These are phyloP conservation scores for Phaeosphaeria sp. DNA, from an alignment of 2,329 filamentous ascomycete genomes.

Conservation along the genomic window DNA sequence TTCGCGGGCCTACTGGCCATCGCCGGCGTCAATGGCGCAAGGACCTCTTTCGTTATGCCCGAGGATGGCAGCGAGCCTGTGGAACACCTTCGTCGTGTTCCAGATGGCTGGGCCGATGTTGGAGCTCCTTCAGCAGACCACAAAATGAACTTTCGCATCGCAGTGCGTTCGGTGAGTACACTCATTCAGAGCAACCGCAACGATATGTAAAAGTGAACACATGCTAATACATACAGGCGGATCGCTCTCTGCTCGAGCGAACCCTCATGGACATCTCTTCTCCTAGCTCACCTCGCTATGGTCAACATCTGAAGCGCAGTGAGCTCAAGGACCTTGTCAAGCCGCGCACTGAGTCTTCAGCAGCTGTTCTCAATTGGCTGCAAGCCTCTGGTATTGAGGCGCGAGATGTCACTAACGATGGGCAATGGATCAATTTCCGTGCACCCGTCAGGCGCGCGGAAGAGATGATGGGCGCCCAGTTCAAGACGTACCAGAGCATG, in stretches of 20 bases:
- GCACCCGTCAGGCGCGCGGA: constrained; percentile 61
- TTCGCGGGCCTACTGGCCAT: constrained; percentile 43
- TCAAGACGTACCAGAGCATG: constrained; percentile 62
- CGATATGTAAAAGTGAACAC: neutral
- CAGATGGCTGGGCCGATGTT: constrained; percentile 46
- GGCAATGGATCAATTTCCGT: constrained; percentile 68
- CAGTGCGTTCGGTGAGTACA: constrained; percentile 44
- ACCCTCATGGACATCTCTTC: constrained; percentile 67
- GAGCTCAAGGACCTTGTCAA: constrained; percentile 63
- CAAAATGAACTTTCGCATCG: constrained; percentile 49
- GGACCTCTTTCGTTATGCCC: constrained; percentile 24
- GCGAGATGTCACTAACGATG: constrained; percentile 56
- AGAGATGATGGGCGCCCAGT: constrained; percentile 63
- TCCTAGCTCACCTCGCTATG: constrained; percentile 65
- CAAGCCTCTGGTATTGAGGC: constrained; percentile 55
- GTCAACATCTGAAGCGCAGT: constrained; percentile 66
- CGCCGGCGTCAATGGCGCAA: constrained; percentile 32
- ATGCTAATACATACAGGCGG: constrained; percentile 52
- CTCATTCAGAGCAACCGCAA: neutral
- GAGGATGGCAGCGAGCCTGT: constrained; percentile 34
- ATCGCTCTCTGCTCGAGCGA: constrained; percentile 61
- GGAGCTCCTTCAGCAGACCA: constrained; percentile 38
- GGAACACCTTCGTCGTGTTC: constrained; percentile 40
- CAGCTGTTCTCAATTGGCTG: constrained; percentile 64
- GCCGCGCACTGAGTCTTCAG: constrained; percentile 57